Evolutionary conservation across 2,329 filamentous ascomycete species (phyloP).

Genomic region (Colletotrichum truncatum): DNA sequence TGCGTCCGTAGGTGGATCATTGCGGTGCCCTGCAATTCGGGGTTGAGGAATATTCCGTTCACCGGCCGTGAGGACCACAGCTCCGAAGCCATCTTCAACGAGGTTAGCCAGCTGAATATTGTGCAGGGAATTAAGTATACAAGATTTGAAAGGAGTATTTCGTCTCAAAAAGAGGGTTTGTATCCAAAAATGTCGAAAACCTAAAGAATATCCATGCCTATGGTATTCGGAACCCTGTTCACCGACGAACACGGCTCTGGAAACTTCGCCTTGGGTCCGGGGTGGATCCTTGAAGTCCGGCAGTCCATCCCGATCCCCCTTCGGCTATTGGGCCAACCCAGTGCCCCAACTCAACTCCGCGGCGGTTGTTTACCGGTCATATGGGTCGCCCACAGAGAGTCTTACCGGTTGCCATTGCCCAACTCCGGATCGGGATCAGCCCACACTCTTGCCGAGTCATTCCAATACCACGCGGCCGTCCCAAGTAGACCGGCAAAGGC

Average conservation of each 20-base stretch:
- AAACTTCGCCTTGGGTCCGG: neutral
- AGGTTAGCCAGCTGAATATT: neutral
- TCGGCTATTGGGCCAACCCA: neutral
- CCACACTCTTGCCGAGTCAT: neutral
- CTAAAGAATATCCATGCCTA: neutral
- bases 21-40: neutral
- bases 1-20: constrained; percentile 3
- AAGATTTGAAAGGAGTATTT: neutral
- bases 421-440: neutral
- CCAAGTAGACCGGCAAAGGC: neutral
- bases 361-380: neutral
- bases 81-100: neutral
- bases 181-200: neutral
- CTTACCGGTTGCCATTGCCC: neutral
- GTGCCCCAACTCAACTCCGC: neutral
- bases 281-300: neutral
- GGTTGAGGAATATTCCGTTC: neutral
- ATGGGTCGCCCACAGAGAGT: neutral
- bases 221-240: neutral
- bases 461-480: neutral
- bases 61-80: neutral
- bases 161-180: neutral
- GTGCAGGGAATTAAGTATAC: no score
- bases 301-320: neutral
- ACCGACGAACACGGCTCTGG: neutral